Conservation (phyloP, 108 stramenopile species). For the Stephanodiscus triporus region DNA sequence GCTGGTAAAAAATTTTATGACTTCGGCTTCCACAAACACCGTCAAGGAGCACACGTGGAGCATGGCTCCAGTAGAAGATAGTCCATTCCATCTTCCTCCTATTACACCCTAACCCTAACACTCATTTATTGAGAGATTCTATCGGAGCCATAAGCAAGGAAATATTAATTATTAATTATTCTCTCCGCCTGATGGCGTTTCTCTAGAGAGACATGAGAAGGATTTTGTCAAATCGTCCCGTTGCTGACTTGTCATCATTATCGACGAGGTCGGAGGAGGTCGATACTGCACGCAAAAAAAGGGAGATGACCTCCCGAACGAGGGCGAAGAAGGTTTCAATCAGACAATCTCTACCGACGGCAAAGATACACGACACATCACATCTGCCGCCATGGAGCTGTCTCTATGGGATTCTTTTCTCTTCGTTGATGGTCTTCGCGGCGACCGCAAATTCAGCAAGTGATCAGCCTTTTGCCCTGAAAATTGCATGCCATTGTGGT, state of each 20-base stretch:
- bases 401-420: not conserved
- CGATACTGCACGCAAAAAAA: not conserved
- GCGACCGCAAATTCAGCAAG: not conserved
- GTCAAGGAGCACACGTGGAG: too few species aligned
- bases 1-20: too few species aligned
- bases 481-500: not conserved
- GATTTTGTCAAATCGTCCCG: not conserved
- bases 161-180: too few species aligned
- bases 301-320: not conserved
- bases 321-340: not conserved
- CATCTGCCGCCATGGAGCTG: slow-evolving; percentile 1
- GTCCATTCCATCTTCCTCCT: too few species aligned
- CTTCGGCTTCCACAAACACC: too few species aligned
- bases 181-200: too few species aligned
- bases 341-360: not conserved
- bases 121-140: too few species aligned
- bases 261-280: not conserved
- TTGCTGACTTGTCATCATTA: not conserved
- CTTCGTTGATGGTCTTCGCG: not conserved
- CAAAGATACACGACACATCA: not conserved
- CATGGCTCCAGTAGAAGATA: too few species aligned
- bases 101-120: too few species aligned
- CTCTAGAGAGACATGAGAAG: too few species aligned
- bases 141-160: too few species aligned
- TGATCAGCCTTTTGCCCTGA: not conserved